These are phyloP conservation scores for Nemania sp. DNA, from an alignment of 2,329 filamentous ascomycete genomes.

Conservation along the genomic window DNA sequence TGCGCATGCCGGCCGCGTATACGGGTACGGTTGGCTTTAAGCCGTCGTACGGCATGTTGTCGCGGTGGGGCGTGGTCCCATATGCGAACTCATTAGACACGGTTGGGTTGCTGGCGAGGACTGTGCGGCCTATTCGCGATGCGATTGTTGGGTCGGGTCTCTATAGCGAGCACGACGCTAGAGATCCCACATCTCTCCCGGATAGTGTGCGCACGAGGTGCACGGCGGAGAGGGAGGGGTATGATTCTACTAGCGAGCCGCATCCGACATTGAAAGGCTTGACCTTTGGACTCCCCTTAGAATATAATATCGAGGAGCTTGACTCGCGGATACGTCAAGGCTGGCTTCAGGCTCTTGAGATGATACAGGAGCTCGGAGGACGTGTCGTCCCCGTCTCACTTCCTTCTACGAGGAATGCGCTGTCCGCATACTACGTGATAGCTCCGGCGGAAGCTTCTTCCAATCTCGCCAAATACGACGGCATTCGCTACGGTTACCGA, in stretches of 20 bases:
- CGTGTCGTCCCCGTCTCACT: constrained; percentile 81
- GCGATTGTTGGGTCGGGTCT: constrained; percentile 64
- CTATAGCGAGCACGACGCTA: constrained; percentile 69
- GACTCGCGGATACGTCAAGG: constrained; percentile 74
- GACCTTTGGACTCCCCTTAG: constrained; percentile 70
- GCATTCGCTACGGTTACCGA: constrained; percentile 86
- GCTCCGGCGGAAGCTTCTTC: constrained; percentile 95
- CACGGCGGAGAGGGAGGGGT: constrained; percentile 48
- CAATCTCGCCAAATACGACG: constrained; percentile 96
- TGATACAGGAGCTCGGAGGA: constrained; percentile 74
- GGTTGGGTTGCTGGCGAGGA: constrained; percentile 78
- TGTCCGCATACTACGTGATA: constrained; percentile 95
- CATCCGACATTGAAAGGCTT: constrained; percentile 51
- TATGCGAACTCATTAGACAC: constrained; percentile 96
- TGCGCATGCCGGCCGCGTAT: constrained; percentile 88
- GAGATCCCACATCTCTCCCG: constrained; percentile 81
- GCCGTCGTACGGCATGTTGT: constrained; percentile 89
- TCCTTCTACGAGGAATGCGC: constrained; percentile 83
- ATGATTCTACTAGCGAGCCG: constrained; percentile 30
- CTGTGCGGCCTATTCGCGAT: constrained; percentile 63
- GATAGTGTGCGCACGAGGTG: constrained; percentile 65
- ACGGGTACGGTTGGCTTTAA: constrained; percentile 88
- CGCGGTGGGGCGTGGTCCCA: constrained; percentile 85
- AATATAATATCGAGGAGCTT: constrained; percentile 92
- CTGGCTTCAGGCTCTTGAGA: constrained; percentile 73